These are phyloP conservation scores for Tephrocybe sp. DNA, from an alignment of 768 basidiomycete genomes.

Conservation along the genomic window DNA sequence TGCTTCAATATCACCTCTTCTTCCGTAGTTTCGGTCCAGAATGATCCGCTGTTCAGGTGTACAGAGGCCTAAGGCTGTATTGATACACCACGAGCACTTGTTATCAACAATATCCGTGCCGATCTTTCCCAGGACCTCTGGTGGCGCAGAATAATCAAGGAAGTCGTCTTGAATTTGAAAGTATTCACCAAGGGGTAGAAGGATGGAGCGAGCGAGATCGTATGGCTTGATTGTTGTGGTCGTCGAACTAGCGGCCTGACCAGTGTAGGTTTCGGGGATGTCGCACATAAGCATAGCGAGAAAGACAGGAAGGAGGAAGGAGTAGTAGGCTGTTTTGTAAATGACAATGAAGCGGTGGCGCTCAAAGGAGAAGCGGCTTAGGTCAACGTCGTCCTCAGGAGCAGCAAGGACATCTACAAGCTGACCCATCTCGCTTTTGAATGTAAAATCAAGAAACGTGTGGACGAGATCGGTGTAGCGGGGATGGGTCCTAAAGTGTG, in stretches of 20 bases:
- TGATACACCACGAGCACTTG: slow-evolving; percentile 99
- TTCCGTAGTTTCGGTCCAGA: slow-evolving; percentile 54
- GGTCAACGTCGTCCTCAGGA: slow-evolving; percentile 84
- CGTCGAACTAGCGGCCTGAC: slow-evolving; percentile 16
- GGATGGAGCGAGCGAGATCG: slow-evolving; percentile 72
- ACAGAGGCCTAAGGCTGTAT: slow-evolving; percentile 69
- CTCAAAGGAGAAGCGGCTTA: slow-evolving; percentile 82
- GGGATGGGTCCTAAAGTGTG: slow-evolving; percentile 73
- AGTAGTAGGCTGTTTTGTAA: slow-evolving; percentile 98
- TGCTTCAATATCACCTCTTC: slow-evolving; percentile 31
- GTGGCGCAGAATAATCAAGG: slow-evolving; percentile 87
- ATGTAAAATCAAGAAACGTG: slow-evolving; percentile 85
- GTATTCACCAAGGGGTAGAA: slow-evolving; percentile 93
- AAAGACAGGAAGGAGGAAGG: slow-evolving; percentile 97
- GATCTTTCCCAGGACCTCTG: slow-evolving; percentile 92
- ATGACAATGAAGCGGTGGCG: slow-evolving; percentile 90
- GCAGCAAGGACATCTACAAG: slow-evolving; percentile 95
- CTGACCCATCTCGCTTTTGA: slow-evolving; percentile 95
- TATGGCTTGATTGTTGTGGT: slow-evolving; percentile 49
- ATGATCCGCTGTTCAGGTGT: slow-evolving; percentile 53
- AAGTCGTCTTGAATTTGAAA: slow-evolving; percentile 99
- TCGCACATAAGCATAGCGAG: slow-evolving; percentile 81
- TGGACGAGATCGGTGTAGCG: slow-evolving; percentile 92
- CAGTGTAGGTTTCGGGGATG: slow-evolving; percentile 50
- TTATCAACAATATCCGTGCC: slow-evolving; percentile 98